A percentile compares a stretch with the other conserved stretches of the same genome.
Conservation (phyloP, 352 stramenopile species). For the Thraustochytrium striatum region DNA sequence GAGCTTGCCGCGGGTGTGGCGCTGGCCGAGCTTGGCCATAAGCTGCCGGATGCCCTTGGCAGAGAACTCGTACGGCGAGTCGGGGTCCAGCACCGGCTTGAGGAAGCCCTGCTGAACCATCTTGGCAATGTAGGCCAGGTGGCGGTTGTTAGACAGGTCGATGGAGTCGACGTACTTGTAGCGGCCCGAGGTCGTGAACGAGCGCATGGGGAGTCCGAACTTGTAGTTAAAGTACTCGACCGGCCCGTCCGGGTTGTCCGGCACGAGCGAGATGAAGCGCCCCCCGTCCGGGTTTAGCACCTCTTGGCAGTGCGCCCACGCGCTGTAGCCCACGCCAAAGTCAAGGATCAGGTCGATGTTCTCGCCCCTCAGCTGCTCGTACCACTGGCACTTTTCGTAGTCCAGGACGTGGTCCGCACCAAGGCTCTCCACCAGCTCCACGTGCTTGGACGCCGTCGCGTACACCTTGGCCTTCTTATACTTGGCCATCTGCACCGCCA, state of each 20-base stretch:
- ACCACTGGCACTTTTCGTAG: conserved; percentile 32
- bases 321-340: conserved; percentile 46
- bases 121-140: conserved; percentile 37
- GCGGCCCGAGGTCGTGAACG: background rate
- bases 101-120: conserved; percentile 18
- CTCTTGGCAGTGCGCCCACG: conserved; percentile 12
- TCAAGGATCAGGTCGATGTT: conserved; percentile 24
- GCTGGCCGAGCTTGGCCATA: background rate
- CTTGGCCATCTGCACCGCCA: conserved; percentile 34
- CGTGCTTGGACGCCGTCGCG: conserved; percentile 26
- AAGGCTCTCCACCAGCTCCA: conserved; percentile 7
- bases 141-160: conserved; percentile 17
- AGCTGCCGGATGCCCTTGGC: background rate
- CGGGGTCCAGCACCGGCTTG: conserved; percentile 10
- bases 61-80: conserved; percentile 27
- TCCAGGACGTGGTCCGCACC: conserved; percentile 19
- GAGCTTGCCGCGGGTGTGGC: conserved; percentile 32
- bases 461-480: conserved; percentile 37
- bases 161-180: conserved; percentile 24
- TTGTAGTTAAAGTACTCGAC: conserved; percentile 45
- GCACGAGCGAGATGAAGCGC: conserved; percentile 22
- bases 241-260: conserved; percentile 2
- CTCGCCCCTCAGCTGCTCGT: background rate
- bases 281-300: background rate
- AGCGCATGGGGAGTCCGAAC: conserved; percentile 2